These are phyloP conservation scores for Pseudonectria foliicola DNA, from an alignment of 2,329 filamentous ascomycete species.

Conservation along the genomic window DNA sequence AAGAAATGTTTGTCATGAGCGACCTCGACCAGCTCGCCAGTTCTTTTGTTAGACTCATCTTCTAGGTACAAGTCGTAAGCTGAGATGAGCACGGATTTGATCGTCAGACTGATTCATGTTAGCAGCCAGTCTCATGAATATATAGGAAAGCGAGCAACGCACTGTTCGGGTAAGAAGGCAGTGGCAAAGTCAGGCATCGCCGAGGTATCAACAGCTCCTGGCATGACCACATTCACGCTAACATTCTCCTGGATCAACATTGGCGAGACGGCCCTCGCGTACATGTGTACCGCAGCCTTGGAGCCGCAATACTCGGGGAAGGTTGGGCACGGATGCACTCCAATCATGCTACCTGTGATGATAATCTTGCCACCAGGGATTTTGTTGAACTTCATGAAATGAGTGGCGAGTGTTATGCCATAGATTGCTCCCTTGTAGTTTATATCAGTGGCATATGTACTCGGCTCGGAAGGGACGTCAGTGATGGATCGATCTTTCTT, in stretches of 20 bases:
- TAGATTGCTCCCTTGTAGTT: constrained; percentile 5
- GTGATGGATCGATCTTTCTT: neutral
- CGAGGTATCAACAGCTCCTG: constrained; percentile 3
- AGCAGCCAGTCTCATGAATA: too few relatives aligned
- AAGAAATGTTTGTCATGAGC: constrained; percentile 5
- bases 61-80: constrained; percentile 2
- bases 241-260: constrained; percentile 4
- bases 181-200: constrained; percentile 3
- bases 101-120: neutral
- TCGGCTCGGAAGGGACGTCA: constrained; percentile 3
- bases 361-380: constrained; percentile 4
- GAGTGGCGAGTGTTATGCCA: constrained; percentile 3
- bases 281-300: constrained; percentile 4
- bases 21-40: constrained; percentile 3
- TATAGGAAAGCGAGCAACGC: too few relatives aligned
- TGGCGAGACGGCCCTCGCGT: constrained; percentile 1
- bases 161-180: constrained; percentile 4
- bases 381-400: constrained; percentile 3
- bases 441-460: constrained; percentile 2
- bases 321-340: constrained; percentile 3
- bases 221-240: constrained; percentile 4
- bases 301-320: constrained; percentile 5
- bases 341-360: constrained; percentile 5
- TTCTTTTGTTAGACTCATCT: neutral
- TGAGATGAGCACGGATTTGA: constrained; percentile 2